phyloP scores from a whole-genome alignment of 345 rosid genomes.

The Syzygium grande region DNA sequence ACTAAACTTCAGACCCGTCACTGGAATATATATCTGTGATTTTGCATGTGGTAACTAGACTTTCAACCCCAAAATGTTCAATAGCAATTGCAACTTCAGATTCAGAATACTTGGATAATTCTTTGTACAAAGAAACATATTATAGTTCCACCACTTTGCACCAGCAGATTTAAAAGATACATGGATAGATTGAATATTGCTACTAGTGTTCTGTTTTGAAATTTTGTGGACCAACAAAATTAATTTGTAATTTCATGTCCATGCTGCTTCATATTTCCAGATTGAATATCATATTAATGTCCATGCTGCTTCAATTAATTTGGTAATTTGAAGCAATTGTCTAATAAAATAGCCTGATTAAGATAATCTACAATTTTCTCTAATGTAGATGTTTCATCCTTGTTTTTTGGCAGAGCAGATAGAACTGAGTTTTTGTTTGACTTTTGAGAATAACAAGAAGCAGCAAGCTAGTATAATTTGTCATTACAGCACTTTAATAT shows the following conservation, averaged over 20 bases:
- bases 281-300: too few relatives aligned
- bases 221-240: neutral
- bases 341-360: neutral
- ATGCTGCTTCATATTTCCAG: neutral
- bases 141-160: neutral
- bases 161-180: neutral
- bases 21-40: neutral
- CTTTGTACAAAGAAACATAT: too few relatives aligned
- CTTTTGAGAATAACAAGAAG: too few relatives aligned
- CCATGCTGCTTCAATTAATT: neutral
- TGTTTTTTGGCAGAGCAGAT: neutral
- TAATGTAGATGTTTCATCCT: neutral
- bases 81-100: neutral
- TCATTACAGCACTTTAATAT: too few relatives aligned
- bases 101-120: neutral
- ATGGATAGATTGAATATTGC: neutral
- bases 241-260: neutral
- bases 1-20: neutral
- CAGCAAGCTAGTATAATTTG: too few relatives aligned
- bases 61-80: neutral
- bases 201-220: neutral
- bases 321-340: neutral
- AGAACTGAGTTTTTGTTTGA: neutral
- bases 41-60: neutral
- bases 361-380: neutral